Base-by-base conservation (phyloP, 768 basidiomycete species). In the Chalciporus piperatus region DNA sequence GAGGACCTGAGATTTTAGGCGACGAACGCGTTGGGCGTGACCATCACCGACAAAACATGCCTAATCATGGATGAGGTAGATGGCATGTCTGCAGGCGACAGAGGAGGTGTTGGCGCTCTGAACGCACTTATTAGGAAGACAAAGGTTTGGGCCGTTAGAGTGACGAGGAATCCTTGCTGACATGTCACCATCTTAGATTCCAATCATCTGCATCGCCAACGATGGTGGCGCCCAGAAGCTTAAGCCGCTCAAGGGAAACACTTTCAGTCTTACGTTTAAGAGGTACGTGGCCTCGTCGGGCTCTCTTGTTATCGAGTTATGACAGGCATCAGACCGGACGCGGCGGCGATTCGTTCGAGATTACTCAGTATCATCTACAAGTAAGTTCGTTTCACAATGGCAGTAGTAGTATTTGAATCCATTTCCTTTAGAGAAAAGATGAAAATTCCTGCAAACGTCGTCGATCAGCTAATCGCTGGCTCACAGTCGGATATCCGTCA, bases 41-140 rank as follows among this genome's bases (percentile, higher is more conserved):
- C 74, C 14, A 84, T 98, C 57, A 93, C 89, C 0, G 81, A 89
- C 59, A 82, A 77, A 65, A 82, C 89, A 0, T 92, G 93, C 57
- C 74, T 99, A 41, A 98, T 99, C 65, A 98, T 99, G 96, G 97
- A 99, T 62, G 97, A 99, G 67, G 96, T 98, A 3, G 97, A 99
- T 58, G 97, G 97, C 1, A 99, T 98, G 95, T 96, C 93, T 6
- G 90, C 91, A 3, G 97, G 97, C 16, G 97, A 99, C 69, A 80
- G 97, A 41, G 97, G 97, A 14, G 97, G 97, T 49, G 91, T 98
- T 2, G 96, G 92, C 20, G 97, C 97, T 6, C 66, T 99, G 59
- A 92, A 92, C 51, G 84, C 85, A 0, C 64, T 99, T 54, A 96
- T 99, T 60, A 93, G 87, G 73, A 98, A 96, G 76, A 87, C 89